phyloP scores from a whole-genome alignment of 768 basidiomycete genomes.

The Phaeotremella fagi region DNA sequence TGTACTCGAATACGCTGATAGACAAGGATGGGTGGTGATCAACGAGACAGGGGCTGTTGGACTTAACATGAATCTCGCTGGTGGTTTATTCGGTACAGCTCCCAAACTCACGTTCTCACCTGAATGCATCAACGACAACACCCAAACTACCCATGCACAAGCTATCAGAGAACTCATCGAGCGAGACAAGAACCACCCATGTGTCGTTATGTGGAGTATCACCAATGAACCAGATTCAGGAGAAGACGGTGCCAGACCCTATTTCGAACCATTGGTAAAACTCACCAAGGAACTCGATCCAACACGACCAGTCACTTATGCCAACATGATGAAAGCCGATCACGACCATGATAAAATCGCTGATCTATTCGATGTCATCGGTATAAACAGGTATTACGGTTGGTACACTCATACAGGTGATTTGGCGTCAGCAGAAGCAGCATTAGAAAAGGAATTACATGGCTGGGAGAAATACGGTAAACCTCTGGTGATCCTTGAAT shows the following conservation, averaged over 20 bases:
- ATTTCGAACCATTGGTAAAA: slow-evolving; percentile 29
- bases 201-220: slow-evolving; percentile 34
- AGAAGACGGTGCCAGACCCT: slow-evolving; percentile 15
- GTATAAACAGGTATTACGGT: slow-evolving; percentile 33
- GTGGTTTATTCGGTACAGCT: slow-evolving; percentile 14
- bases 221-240: slow-evolving; percentile 30
- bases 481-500: slow-evolving; percentile 26
- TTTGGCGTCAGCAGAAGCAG: slow-evolving; percentile 15
- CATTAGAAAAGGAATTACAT: slow-evolving; percentile 20
- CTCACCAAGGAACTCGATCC: slow-evolving; percentile 22
- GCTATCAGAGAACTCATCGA: slow-evolving; percentile 23
- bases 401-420: slow-evolving; percentile 30
- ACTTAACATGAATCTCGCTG: slow-evolving; percentile 19
- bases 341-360: slow-evolving; percentile 13
- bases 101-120: slow-evolving; percentile 8
- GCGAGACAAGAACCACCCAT: slow-evolving; percentile 33
- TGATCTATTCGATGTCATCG: slow-evolving; percentile 30
- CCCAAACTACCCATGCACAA: slow-evolving; percentile 15
- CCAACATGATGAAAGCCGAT: slow-evolving; percentile 14
- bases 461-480: slow-evolving; percentile 16
- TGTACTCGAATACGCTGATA: slow-evolving; percentile 27
- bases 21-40: slow-evolving; percentile 31
- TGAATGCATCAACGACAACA: slow-evolving; percentile 22
- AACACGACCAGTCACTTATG: slow-evolving; percentile 24
- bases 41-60: slow-evolving; percentile 31